Percentiles rank a stretch among this genome's conserved stretches.
These are phyloP conservation scores for Plantago elongata DNA, from an alignment of 257 asterid genomes.

Conservation along the genomic window DNA sequence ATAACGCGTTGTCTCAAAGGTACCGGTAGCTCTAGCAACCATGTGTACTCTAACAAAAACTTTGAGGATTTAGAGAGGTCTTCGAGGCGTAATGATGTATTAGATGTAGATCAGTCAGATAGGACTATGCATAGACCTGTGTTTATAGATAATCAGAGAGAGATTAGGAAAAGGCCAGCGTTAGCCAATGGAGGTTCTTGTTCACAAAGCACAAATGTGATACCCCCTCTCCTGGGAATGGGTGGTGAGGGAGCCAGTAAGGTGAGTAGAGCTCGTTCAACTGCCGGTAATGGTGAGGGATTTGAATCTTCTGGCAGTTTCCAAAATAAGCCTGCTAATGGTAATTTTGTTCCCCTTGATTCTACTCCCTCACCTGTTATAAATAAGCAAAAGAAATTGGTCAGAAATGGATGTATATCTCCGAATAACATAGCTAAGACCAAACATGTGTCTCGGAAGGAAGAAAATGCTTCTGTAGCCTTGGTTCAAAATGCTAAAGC, in stretches of 20 bases:
- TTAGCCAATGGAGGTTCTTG: slow-evolving; percentile 31
- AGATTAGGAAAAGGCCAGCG: slow-evolving; percentile 23
- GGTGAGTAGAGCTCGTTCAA: slow-evolving; percentile 24
- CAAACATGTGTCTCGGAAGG: slow-evolving; percentile 42
- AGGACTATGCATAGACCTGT: slow-evolving; percentile 23
- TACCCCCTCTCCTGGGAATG: slow-evolving; percentile 16
- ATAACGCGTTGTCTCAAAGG: slow-evolving; percentile 32
- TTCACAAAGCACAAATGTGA: slow-evolving; percentile 18
- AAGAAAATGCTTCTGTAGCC: slow-evolving; percentile 23
- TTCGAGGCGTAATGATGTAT: slow-evolving; percentile 31
- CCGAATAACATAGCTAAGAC: slow-evolving; percentile 68
- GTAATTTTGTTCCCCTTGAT: slow-evolving; percentile 26
- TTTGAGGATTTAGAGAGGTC: slow-evolving; percentile 28
- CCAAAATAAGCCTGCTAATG: slow-evolving; percentile 32
- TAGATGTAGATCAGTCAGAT: slow-evolving; percentile 34
- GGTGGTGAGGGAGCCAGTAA: slow-evolving; percentile 34
- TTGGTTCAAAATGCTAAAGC: slow-evolving; percentile 26
- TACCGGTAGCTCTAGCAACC: slow-evolving; percentile 22
- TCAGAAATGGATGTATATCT: slow-evolving; percentile 86
- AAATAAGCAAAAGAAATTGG: slow-evolving; percentile 64
- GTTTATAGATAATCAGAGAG: slow-evolving; percentile 27
- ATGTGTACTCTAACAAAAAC: slow-evolving; percentile 21
- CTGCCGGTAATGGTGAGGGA: slow-evolving; percentile 26
- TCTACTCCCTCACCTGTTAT: slow-evolving; percentile 34
- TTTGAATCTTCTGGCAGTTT: slow-evolving; percentile 17